Conservation (phyloP, 371 early-diverging fungal genomes). For the Mucor plumbeus region DNA sequence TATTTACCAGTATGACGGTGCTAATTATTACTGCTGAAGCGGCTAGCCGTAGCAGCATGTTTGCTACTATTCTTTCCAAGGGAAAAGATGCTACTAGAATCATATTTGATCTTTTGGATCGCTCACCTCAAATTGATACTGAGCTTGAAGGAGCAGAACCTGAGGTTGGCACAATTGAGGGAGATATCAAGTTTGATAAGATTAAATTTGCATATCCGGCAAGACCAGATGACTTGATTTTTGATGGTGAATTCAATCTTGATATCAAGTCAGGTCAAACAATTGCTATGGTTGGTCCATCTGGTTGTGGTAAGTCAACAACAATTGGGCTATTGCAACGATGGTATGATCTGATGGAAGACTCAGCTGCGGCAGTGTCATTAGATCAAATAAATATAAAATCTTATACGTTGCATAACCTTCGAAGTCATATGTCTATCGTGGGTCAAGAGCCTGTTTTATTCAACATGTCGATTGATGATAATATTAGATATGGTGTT, state of each 20-base stretch:
- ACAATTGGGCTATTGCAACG: constrained; percentile 83
- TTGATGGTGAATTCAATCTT: constrained; percentile 74
- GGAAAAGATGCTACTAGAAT: constrained; percentile 83
- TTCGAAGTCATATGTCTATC: constrained; percentile 76
- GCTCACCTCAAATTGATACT: constrained; percentile 71
- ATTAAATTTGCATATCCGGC: constrained; percentile 85
- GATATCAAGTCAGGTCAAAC: constrained; percentile 73
- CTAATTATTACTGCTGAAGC: constrained; percentile 73
- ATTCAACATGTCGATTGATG: constrained; percentile 75
- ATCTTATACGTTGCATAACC: constrained; percentile 60
- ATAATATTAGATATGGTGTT: constrained; percentile 77
- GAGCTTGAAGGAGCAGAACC: constrained; percentile 61
- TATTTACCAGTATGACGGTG: constrained; percentile 65
- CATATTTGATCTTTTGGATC: constrained; percentile 75
- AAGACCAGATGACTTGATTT: constrained; percentile 75
- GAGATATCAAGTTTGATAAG: constrained; percentile 58
- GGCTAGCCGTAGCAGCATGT: constrained; percentile 59
- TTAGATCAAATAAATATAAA: constrained; percentile 71
- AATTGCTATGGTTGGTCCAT: constrained; percentile 86
- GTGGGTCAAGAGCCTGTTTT: constrained; percentile 89
- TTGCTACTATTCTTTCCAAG: constrained; percentile 63
- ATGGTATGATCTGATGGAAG: constrained; percentile 77
- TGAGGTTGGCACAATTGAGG: constrained; percentile 40
- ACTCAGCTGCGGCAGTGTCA: constrained; percentile 40
- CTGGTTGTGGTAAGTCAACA: constrained; percentile 89